phyloP scores from a whole-genome alignment of 78 protist species.

The Pelomyxa schiedti region DNA sequence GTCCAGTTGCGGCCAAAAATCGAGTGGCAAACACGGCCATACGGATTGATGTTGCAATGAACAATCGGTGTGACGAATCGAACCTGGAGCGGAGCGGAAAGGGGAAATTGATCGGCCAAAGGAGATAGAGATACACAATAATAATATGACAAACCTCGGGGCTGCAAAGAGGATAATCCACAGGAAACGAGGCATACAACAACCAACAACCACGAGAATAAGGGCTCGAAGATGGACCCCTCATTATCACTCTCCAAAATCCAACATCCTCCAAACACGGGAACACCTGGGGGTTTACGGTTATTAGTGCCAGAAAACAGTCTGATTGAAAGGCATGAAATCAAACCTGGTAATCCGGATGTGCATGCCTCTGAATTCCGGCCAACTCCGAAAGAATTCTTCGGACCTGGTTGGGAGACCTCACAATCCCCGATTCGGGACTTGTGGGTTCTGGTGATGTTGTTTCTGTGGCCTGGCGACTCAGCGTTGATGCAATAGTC shows the following conservation, averaged over 20 bases:
- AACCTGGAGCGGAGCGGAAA: neutral
- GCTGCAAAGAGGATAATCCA: neutral
- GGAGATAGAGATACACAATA: neutral
- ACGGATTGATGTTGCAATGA: neutral
- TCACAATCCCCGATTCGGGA: neutral
- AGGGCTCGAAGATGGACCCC: neutral
- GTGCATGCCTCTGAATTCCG: neutral
- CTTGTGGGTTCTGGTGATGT: neutral
- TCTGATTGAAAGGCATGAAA: too few species aligned
- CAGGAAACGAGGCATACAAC: neutral
- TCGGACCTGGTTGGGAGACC: neutral
- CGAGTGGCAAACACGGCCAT: neutral
- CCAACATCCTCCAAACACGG: neutral
- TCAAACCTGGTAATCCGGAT: neutral
- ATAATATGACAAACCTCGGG: neutral
- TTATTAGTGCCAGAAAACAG: too few species aligned
- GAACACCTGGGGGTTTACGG: too few species aligned
- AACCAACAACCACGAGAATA: neutral
- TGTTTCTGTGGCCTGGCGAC: too few species aligned
- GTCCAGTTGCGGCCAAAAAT: neutral
- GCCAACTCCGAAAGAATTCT: neutral
- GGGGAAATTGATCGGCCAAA: neutral
- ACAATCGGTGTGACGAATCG: neutral
- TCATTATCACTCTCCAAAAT: neutral
- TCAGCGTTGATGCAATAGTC: too few species aligned